These are phyloP conservation scores for Fusarium aywerte DNA, from an alignment of 2,329 filamentous ascomycete species.

Conservation along the genomic window DNA sequence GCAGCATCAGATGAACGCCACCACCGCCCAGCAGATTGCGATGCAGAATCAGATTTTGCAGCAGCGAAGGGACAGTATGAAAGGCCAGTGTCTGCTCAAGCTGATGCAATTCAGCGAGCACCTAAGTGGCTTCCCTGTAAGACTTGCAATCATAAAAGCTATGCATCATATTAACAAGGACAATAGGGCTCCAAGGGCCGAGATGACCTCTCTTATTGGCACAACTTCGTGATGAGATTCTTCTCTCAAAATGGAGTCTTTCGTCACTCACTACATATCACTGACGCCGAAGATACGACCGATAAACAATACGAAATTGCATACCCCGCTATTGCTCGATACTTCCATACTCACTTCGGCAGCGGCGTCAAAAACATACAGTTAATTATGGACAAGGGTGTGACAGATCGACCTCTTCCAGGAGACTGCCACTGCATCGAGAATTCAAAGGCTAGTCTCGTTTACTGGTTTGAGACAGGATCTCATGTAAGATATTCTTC, in stretches of 20 bases:
- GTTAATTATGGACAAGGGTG: slow-evolving; percentile 79
- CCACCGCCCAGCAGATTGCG: slow-evolving; percentile 51
- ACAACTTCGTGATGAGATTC: slow-evolving; percentile 80
- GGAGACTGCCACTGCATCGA: slow-evolving; percentile 79
- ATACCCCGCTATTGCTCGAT: slow-evolving; percentile 83
- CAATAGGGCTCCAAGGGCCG: slow-evolving; percentile 66
- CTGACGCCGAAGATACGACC: slow-evolving; percentile 65
- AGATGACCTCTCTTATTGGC: slow-evolving; percentile 81
- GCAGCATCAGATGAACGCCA: slow-evolving; percentile 48
- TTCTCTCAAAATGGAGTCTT: slow-evolving; percentile 83
- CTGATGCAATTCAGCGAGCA: slow-evolving; percentile 72
- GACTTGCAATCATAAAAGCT: slow-evolving; percentile 26
- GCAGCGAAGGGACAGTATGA: slow-evolving; percentile 63
- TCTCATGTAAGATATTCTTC: slow-evolving; percentile 71
- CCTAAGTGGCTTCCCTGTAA: slow-evolving; percentile 66
- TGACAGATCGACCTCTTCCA: slow-evolving; percentile 64
- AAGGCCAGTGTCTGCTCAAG: slow-evolving; percentile 67
- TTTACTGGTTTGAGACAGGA: slow-evolving; percentile 88
- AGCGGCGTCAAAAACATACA: slow-evolving; percentile 89
- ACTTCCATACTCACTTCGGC: slow-evolving; percentile 89
- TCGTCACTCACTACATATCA: slow-evolving; percentile 73
- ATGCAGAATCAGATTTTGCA: slow-evolving; percentile 53
- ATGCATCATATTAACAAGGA: slow-evolving; percentile 8
- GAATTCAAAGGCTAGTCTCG: slow-evolving; percentile 79
- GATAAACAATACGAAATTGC: slow-evolving; percentile 90